Evolutionary conservation across 441 rosid genomes (phyloP), one percentile per base, ranked within the genome.

Genomic region (Corymbia citriodora): DNA sequence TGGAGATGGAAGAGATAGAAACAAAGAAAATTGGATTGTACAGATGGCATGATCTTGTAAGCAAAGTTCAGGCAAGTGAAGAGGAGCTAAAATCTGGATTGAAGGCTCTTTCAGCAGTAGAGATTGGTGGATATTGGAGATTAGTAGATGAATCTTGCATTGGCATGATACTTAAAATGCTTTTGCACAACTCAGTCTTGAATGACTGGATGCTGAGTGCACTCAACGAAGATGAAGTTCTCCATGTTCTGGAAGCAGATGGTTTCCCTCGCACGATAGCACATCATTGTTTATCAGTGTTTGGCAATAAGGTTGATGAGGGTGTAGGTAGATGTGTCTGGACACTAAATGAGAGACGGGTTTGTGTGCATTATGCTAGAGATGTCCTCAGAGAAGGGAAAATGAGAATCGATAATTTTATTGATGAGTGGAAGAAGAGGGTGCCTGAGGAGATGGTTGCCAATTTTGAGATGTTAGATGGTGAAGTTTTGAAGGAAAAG

Each of bases 101-200:
- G 89, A 36, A 57, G 83, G 94, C 97, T 90, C 93, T 96, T 82
- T 95, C 97, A 52, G 99, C 99, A 15, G 93, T 96, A 63, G 99
- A 98, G 94, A 96, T 98, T 91, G 95, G 94, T 91, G 99, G 98
- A 23, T 96, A 91, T 85, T 97, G 99, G 99, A 98, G 99, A 89
- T 91, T 93, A 91, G 92, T 98, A 87, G 97, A 95, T 90, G 98
- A 95, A 55, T 93, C 90, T 88, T 96, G 94, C 93, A 92, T 96
- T 94, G 97, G 94, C 90, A 87, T 93, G 90, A 93, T 97, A 90
- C 93, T 98, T 79, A 93, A 93, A 87, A 94, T 96, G 95, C 94
- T 98, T 12, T 88, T 97, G 91, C 96, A 95, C 55, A 97, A 95
- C 89, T 94, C 95, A 16, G 93, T 97, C 14, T 87, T 96, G 92